Conservation (phyloP, 2,329 filamentous ascomycete genomes). For the Penicillium verrucosum region DNA sequence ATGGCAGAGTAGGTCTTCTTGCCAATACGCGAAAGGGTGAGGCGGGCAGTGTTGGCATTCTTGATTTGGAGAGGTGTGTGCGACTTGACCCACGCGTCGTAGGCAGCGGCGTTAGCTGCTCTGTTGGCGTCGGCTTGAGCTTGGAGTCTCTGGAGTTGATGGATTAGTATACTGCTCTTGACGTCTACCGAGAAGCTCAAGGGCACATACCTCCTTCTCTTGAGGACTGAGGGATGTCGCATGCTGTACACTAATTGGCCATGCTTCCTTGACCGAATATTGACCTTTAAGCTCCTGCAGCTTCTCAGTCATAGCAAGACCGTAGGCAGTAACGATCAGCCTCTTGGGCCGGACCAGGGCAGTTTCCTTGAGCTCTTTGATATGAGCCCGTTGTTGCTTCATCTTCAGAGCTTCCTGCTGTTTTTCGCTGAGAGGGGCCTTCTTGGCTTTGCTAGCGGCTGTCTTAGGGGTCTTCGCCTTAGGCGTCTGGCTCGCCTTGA, state of each 20-base stretch:
- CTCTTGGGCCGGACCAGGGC: conserved; percentile 35
- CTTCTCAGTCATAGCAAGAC: conserved; percentile 24
- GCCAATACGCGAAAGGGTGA: conserved; percentile 26
- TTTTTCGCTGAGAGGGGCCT: conserved; percentile 30
- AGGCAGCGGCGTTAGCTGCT: conserved; percentile 43
- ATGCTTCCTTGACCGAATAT: conserved; percentile 13
- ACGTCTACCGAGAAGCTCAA: background rate
- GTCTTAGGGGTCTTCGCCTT: conserved; percentile 3
- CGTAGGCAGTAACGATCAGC: conserved; percentile 26
- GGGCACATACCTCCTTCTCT: conserved; percentile 25
- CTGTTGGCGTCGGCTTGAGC: conserved; percentile 49
- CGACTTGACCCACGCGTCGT: conserved; percentile 53
- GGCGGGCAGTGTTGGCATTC: conserved; percentile 58
- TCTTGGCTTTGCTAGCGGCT: conserved; percentile 23
- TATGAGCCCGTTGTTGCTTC: conserved; percentile 28
- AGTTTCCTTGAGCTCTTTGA: conserved; percentile 35
- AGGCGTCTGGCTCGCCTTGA: conserved; percentile 23
- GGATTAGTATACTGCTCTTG: conserved; percentile 3
- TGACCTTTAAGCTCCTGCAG: conserved; percentile 9
- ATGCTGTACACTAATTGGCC: conserved; percentile 17
- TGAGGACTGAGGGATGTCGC: conserved; percentile 15
- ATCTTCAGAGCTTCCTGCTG: conserved; percentile 31
- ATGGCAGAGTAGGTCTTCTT: conserved; percentile 34
- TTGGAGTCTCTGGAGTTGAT: conserved; percentile 50
- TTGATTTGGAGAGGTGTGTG: conserved; percentile 58